Evolutionary conservation across 306 rosid genomes (phyloP), one percentile per base, ranked within the genome.

Genomic region (Cotoneaster glaucophyllus): DNA sequence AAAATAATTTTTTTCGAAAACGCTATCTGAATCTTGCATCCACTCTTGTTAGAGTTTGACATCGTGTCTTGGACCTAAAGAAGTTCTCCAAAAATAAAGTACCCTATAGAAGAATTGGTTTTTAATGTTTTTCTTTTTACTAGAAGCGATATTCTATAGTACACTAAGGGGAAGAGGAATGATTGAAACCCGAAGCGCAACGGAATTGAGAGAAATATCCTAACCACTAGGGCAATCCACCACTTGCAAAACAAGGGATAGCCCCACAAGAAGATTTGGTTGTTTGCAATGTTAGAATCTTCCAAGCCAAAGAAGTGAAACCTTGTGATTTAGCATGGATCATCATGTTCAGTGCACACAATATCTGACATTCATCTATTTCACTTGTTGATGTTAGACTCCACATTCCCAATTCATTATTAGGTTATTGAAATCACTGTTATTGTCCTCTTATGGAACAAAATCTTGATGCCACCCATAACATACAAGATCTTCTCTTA

Each of bases 361-460:
- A 31, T 44, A 44, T 59, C 37, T 41, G 26, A 21, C 64, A 71
- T 65, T 56, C 8, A 45, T 4, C 3, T 15, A 66, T 11, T 4
- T 43, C 74, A 34, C 53, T 70, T 25, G 74, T 28, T 45, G 70
- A 67, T 2, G n/a, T 73, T 59, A 61, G 69, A 74, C 18, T 15
- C 29, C 70, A 69, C 26, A 39, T 62, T 62, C 44, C 28, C 67
- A 31, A 43, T n/a, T 58, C 12, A 28, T 25, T 39, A 15, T 41
- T 58, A 41, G 14, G 11, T 11, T 74, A 58, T 43, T 18, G 18
- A 3, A 37, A 37, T 48, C 62, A 25, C 48, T 73, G 34, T 17
- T 58, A 62, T 74, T 74, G 70, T 74, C 77, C 58, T 43, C 7
- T 61, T 26, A 66, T 48, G 48, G 44, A 61, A 61, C 44, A 64